Percentiles rank a stretch among this genome's conserved stretches.
Conservation (phyloP, 257 asterid species). For the Mitragyna speciosa region DNA sequence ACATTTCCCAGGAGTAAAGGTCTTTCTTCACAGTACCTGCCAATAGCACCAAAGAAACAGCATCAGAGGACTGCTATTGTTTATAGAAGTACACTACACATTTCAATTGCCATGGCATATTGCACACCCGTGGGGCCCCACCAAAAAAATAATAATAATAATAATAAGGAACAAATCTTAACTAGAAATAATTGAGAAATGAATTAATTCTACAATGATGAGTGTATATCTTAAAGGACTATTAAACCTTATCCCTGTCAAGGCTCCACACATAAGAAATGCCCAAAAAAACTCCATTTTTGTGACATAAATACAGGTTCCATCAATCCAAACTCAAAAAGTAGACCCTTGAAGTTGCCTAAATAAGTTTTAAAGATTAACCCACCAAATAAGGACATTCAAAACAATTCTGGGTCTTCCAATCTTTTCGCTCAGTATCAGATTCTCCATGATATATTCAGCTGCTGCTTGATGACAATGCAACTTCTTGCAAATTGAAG, state of each 20-base stretch:
- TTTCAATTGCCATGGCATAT: background rate
- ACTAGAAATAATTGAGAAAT: background rate
- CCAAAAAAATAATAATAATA: too few species aligned
- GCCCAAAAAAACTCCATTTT: background rate
- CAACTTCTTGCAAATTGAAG: background rate
- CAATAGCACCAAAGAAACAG: slow-evolving; percentile 25
- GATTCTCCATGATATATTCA: too few species aligned
- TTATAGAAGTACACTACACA: background rate
- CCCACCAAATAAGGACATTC: background rate
- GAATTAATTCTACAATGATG: background rate
- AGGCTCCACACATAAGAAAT: background rate
- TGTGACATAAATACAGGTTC: background rate
- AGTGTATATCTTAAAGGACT: background rate
- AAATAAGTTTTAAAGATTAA: background rate
- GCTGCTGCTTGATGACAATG: background rate
- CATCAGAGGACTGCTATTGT: background rate
- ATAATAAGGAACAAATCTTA: too few species aligned
- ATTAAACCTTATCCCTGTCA: background rate
- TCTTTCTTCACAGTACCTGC: slow-evolving; percentile 95
- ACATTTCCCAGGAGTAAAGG: slow-evolving; percentile 92
- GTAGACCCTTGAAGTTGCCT: background rate
- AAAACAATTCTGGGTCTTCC: background rate
- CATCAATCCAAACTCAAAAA: background rate
- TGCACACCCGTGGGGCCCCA: background rate
- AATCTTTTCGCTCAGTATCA: background rate